Evolutionary conservation across 78 protist genomes (phyloP).

Genomic region (Monocercomonoides exilis): DNA sequence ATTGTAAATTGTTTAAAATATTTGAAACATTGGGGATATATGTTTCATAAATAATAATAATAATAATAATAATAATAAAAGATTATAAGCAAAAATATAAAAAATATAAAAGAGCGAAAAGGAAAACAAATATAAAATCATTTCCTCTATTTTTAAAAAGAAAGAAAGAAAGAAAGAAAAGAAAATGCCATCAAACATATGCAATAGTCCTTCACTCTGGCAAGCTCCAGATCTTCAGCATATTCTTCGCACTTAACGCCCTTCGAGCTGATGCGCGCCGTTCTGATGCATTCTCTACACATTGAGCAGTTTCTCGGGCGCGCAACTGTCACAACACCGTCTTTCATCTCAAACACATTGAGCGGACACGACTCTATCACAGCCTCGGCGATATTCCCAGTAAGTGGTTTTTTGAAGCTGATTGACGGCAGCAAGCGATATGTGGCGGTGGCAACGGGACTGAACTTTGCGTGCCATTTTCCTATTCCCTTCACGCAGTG

Average conservation of each 20-base stretch:
- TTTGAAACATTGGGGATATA: not conserved
- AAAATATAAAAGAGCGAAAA: not conserved
- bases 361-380: slow-evolving; percentile 50
- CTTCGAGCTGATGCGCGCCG: slow-evolving; percentile 18
- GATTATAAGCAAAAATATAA: too few species aligned
- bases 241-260: too few species aligned
- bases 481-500: slow-evolving; percentile 71
- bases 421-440: slow-evolving; percentile 77
- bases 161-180: not conserved
- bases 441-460: slow-evolving; percentile 85
- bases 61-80: not conserved
- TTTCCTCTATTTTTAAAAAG: not conserved
- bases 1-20: not conserved
- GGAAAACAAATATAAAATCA: not conserved
- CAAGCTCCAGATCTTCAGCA: too few species aligned
- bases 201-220: slow-evolving; percentile 66
- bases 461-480: slow-evolving; percentile 85
- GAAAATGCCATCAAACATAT: slow-evolving; percentile 74
- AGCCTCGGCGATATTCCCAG: slow-evolving; percentile 51
- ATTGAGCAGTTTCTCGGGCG: slow-evolving; percentile 66
- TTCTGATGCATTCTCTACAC: slow-evolving; percentile 79
- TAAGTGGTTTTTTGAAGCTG: slow-evolving; percentile 27
- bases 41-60: not conserved
- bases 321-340: not conserved
- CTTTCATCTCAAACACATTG: slow-evolving; percentile 80